Conservation (phyloP, 495 filamentous ascomycete genomes). For the Neurospora sp. region DNA sequence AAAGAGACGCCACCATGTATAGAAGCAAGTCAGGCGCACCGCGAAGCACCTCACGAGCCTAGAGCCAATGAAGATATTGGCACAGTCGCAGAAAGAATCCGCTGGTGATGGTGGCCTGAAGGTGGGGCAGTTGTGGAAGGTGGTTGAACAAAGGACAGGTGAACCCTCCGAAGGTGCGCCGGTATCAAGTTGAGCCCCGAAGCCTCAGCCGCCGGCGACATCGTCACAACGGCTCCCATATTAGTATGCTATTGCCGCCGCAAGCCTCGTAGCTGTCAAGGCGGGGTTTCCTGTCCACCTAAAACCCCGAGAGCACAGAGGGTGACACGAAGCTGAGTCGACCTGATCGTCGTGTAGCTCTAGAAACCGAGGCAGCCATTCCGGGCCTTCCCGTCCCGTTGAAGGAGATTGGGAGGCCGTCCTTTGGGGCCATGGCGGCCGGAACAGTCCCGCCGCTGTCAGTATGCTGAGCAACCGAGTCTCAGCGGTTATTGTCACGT, state of each 20-base stretch:
- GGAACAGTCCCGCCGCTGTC: neutral
- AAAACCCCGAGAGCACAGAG: neutral
- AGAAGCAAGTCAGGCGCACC: neutral
- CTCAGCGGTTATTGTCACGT: neutral
- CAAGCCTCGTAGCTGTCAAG: neutral
- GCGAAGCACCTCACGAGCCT: neutral
- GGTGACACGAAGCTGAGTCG: neutral
- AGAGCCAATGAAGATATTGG: neutral
- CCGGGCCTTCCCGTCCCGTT: neutral
- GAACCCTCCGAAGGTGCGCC: neutral
- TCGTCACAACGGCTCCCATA: neutral
- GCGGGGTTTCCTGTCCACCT: neutral
- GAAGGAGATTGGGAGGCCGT: neutral
- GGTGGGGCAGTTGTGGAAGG: neutral
- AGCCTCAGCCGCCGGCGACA: neutral
- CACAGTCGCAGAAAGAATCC: neutral
- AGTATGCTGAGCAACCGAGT: neutral
- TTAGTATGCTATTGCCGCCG: neutral
- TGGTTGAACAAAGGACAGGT: neutral
- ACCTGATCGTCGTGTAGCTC: neutral
- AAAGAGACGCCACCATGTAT: neutral
- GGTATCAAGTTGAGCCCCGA: neutral
- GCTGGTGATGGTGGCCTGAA: neutral
- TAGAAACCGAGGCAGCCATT: neutral
- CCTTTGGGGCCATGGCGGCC: neutral